Conservation (phyloP, 2,329 filamentous ascomycete genomes). For the Aspergillus oerlinghausenensis region DNA sequence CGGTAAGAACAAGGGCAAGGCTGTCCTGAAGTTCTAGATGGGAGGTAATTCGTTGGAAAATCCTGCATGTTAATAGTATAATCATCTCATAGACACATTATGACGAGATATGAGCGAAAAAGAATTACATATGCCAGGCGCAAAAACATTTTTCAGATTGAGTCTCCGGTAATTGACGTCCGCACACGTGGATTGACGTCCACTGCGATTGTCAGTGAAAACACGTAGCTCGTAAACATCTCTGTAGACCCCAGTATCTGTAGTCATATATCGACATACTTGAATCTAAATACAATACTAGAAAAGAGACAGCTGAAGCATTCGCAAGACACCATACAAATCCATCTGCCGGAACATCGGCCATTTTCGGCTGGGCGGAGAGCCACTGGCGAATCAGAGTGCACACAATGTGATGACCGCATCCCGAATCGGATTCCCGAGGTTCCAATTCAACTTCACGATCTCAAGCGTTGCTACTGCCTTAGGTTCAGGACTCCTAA, state of each 20-base stretch:
- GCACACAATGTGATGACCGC: conserved; percentile 34
- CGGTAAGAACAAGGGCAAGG: conserved; percentile 84
- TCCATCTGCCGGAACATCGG: conserved; percentile 24
- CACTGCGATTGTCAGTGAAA: background rate
- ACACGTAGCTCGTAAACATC: background rate
- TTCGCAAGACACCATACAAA: background rate
- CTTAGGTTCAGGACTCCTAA: background rate
- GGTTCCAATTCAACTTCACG: conserved; percentile 32
- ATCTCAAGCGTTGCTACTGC: background rate
- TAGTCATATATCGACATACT: background rate
- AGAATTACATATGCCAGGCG: conserved; percentile 1
- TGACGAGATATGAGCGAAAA: background rate
- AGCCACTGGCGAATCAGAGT: conserved; percentile 31
- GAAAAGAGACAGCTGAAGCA: background rate
- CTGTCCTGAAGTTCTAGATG: conserved; percentile 64
- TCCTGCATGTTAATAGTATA: background rate
- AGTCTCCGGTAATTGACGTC: background rate
- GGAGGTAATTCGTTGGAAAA: background rate
- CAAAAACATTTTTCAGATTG: conserved; percentile 9
- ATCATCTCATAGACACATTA: background rate
- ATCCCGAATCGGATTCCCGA: conserved; percentile 38
- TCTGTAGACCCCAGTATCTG: background rate
- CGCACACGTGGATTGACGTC: background rate
- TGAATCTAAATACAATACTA: background rate
- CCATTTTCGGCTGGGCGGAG: conserved; percentile 37